These are phyloP conservation scores for Rubia yunnanensis DNA, from an alignment of 257 asterid species.

Conservation along the genomic window DNA sequence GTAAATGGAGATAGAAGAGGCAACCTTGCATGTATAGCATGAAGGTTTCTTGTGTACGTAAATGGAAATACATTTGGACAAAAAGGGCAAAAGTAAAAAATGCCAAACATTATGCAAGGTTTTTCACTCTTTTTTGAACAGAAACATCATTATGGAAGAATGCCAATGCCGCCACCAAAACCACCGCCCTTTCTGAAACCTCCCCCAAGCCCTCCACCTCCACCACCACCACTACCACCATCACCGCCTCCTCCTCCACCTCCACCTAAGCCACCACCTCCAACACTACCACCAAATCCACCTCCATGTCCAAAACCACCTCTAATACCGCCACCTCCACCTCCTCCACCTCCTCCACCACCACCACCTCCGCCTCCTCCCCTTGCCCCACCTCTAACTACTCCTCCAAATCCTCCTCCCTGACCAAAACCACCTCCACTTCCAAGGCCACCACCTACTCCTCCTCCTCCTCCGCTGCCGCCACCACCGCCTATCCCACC, in stretches of 20 bases:
- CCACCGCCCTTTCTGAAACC: conserved; percentile 13
- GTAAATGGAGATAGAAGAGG: too few species aligned
- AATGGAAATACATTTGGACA: too few species aligned
- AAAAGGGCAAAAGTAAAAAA: too few species aligned
- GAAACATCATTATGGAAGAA: too few species aligned
- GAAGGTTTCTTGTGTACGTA: too few species aligned
- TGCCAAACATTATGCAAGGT: too few species aligned
- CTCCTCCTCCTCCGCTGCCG: not conserved
- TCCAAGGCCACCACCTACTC: conserved; percentile 8
- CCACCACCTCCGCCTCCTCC: conserved; percentile 14
- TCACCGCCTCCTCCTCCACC: not conserved
- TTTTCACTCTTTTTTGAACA: too few species aligned
- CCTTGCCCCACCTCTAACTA: conserved; percentile 14
- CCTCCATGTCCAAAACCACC: conserved; percentile 16
- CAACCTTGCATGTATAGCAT: too few species aligned
- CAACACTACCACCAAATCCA: conserved; percentile 15
- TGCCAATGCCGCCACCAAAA: conserved; percentile 5
- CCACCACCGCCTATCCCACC: not conserved
- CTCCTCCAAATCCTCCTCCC: conserved; percentile 17
- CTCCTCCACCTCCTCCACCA: conserved; percentile 11
- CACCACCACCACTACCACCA: not conserved
- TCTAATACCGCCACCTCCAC: conserved; percentile 17
- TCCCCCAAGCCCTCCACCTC: not conserved
- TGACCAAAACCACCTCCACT: conserved; percentile 14
- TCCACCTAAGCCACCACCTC: conserved; percentile 1